Evolutionary conservation across 2,329 filamentous ascomycete species (phyloP), one percentile per base, ranked within the genome.

Genomic region (Graphilbum ipis-grandicollis): DNA sequence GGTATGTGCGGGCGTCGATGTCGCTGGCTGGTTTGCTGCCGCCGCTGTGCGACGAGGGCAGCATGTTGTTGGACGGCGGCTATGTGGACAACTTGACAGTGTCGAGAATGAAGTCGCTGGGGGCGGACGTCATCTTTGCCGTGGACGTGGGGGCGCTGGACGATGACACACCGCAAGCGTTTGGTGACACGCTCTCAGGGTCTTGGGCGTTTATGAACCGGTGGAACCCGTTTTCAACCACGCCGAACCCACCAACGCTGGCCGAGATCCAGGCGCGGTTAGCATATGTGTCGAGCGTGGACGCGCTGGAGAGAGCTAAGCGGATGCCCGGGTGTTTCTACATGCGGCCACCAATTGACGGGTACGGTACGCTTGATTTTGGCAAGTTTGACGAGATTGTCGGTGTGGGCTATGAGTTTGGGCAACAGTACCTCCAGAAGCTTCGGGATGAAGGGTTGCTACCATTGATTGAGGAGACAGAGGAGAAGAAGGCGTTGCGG

Each of bases 31-130:
- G 92, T 3, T 60, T 98, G 9, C 63, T 98, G 7, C 92, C 92
- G 12, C 90, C 90, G 0, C 70, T 98, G 17, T 98, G 90, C 50
- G 90, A 98, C 51, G 88, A 98, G 50, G 90, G 92, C 19, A 88
- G 78, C 60, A 93, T 98, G 85, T 66, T 98, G 2, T 68, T 98
- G 1, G 90, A 98, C 48, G 90, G 90, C 31, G 90, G 90, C 14
- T 98, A 98, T 54, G 78, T 96, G 36, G 90, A 98, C 64, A 98
- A 98, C 48, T 62, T 98, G 40, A 96, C 90, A 0, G 92, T 98
- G 15, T 79, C 83, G 13, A 86, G 96, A 56, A 98, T 98, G 90
- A 93, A 93, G 56, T 79, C 76, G 3, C 68, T 98, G 0, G 90
- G 90, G 1, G 85, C 85, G 10, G 84, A 94, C 50, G 75, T 90